phyloP scores from a whole-genome alignment of 2,329 filamentous ascomycete genomes.

The Monosporascus cannonballus region DNA sequence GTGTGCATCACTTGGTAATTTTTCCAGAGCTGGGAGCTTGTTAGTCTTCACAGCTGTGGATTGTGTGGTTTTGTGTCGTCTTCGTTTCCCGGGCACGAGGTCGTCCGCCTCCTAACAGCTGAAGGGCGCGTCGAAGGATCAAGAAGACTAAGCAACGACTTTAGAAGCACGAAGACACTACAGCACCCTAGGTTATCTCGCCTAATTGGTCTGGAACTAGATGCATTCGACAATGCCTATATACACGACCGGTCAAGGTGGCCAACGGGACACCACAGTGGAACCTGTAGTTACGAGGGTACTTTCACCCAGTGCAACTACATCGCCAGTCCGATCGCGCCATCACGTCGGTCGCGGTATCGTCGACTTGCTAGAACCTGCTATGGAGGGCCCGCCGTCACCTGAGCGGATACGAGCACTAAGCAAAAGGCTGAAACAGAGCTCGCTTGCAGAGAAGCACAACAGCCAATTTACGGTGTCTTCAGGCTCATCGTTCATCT shows the following conservation, averaged over 20 bases:
- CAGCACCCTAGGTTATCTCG: background rate
- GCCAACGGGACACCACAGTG: background rate
- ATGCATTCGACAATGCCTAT: background rate
- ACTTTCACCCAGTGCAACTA: slow-evolving; percentile 7
- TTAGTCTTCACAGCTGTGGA: background rate
- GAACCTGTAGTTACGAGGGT: background rate
- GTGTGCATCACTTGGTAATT: slow-evolving; percentile 7
- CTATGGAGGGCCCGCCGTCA: slow-evolving; percentile 56
- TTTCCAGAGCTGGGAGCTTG: slow-evolving; percentile 8
- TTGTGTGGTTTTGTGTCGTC: background rate
- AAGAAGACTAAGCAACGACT: background rate
- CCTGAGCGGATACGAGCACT: slow-evolving; percentile 53
- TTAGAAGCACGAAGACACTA: background rate
- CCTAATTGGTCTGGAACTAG: background rate
- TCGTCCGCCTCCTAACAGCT: background rate
- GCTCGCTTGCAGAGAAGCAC: slow-evolving; percentile 41
- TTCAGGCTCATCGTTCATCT: slow-evolving; percentile 48
- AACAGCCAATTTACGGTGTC: slow-evolving; percentile 43
- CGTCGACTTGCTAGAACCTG: slow-evolving; percentile 47
- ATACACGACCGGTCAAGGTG: background rate
- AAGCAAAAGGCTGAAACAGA: slow-evolving; percentile 47
- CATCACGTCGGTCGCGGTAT: slow-evolving; percentile 11
- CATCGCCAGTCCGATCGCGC: slow-evolving; percentile 7
- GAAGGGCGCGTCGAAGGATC: background rate
- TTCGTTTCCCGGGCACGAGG: background rate